These are phyloP conservation scores for Aphanomyces astaci DNA, from an alignment of 352 stramenopile species.

Conservation along the genomic window DNA sequence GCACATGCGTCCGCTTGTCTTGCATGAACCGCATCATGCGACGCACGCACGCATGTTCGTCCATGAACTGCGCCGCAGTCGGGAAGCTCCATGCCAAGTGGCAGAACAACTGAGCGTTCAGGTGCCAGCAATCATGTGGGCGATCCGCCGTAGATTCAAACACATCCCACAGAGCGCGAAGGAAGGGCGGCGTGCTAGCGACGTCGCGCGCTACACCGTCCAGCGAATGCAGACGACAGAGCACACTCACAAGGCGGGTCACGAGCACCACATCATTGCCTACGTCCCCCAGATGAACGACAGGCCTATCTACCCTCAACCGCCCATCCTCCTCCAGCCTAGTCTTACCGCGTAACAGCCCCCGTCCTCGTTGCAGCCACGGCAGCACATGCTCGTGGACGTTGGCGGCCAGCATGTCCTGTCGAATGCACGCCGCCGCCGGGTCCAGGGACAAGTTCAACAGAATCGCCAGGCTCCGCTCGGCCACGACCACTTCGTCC, in stretches of 20 bases:
- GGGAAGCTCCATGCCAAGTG: constrained; percentile 52
- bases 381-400: constrained; percentile 8
- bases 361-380: constrained; percentile 22
- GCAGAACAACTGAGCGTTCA: constrained; percentile 60
- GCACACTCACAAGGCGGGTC: constrained; percentile 39
- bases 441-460: constrained; percentile 55
- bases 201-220: neutral
- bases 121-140: constrained; percentile 33
- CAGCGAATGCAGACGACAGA: constrained; percentile 49
- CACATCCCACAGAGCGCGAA: constrained; percentile 3
- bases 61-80: constrained; percentile 8
- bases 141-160: neutral
- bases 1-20: constrained; percentile 30
- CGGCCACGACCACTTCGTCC: constrained; percentile 10
- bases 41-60: constrained; percentile 27
- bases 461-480: constrained; percentile 48
- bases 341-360: too few species aligned
- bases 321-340: too few species aligned
- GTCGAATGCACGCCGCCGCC: constrained; percentile 33
- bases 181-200: neutral
- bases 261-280: constrained; percentile 27
- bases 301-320: too few species aligned
- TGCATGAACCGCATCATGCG: constrained; percentile 36
- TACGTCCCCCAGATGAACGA: too few species aligned
- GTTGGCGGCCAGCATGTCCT: constrained; percentile 30